Conservation (phyloP, 305 asterid genomes). For the Stenogyne calaminthoides region DNA sequence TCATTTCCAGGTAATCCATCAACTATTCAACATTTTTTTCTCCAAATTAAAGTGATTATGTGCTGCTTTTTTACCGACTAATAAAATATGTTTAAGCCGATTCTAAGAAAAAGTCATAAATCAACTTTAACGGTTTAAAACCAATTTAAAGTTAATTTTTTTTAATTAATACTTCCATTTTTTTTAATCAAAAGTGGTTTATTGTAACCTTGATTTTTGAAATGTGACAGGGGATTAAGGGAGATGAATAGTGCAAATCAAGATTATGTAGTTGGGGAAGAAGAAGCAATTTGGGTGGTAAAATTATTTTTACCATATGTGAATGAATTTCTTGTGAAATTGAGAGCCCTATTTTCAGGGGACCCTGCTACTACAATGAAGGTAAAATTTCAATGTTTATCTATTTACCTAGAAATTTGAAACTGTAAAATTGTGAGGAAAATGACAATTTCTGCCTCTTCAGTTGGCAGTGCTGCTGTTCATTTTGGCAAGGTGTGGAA, state of each 20-base stretch:
- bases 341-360: conserved; percentile 92
- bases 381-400: conserved; percentile 44
- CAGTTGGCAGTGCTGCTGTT: conserved; percentile 88
- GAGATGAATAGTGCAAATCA: conserved; percentile 35
- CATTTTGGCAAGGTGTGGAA: conserved; percentile 87
- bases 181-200: background rate
- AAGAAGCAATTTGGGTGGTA: conserved; percentile 72
- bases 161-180: too few species aligned
- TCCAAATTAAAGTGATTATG: background rate
- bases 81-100: background rate
- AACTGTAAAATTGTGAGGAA: background rate
- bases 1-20: conserved; percentile 45
- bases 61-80: background rate
- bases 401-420: background rate
- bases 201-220: background rate
- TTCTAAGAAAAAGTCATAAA: background rate
- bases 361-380: conserved; percentile 95
- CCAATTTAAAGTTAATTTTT: background rate
- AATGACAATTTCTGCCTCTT: conserved; percentile 40
- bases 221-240: conserved; percentile 32
- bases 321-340: conserved; percentile 69
- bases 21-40: background rate
- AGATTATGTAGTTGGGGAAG: conserved; percentile 74
- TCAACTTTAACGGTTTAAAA: background rate
- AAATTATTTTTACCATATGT: conserved; percentile 65